These are phyloP conservation scores for Crithidia thermophila DNA, from an alignment of 208 protist species.

Conservation along the genomic window DNA sequence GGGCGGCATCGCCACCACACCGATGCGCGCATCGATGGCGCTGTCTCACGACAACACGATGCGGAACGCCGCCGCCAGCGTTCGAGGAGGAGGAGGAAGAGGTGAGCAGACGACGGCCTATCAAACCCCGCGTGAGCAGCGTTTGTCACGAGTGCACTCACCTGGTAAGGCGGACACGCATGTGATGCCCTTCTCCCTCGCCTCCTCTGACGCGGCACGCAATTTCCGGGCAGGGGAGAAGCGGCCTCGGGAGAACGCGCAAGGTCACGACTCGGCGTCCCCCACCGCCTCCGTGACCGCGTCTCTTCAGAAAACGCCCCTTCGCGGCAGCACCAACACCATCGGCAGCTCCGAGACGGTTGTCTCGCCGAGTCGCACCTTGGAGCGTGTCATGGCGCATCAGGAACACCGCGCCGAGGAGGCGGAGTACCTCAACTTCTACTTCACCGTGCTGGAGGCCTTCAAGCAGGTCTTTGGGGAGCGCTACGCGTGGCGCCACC, in stretches of 20 bases:
- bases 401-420: slow-evolving; percentile 44
- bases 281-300: too few relatives aligned
- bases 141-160: background rate
- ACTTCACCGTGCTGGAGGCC: slow-evolving; percentile 47
- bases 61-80: background rate
- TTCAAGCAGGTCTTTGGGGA: slow-evolving; percentile 82
- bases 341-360: slow-evolving; percentile 24
- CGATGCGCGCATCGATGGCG: slow-evolving; percentile 27
- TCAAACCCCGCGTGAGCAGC: background rate
- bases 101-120: background rate
- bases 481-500: slow-evolving; percentile 69
- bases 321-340: background rate
- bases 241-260: too few relatives aligned
- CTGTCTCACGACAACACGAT: background rate
- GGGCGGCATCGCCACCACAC: slow-evolving; percentile 25
- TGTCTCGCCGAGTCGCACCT: slow-evolving; percentile 56
- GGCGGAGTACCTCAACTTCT: slow-evolving; percentile 52
- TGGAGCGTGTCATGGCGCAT: slow-evolving; percentile 45
- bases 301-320: too few relatives aligned
- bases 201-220: too few relatives aligned
- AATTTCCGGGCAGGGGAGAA: too few relatives aligned
- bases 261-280: too few relatives aligned
- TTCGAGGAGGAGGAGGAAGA: background rate
- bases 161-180: too few relatives aligned
- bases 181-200: too few relatives aligned